phyloP scores from a whole-genome alignment of 1,139 yeast species.

The Taphrina communis region DNA sequence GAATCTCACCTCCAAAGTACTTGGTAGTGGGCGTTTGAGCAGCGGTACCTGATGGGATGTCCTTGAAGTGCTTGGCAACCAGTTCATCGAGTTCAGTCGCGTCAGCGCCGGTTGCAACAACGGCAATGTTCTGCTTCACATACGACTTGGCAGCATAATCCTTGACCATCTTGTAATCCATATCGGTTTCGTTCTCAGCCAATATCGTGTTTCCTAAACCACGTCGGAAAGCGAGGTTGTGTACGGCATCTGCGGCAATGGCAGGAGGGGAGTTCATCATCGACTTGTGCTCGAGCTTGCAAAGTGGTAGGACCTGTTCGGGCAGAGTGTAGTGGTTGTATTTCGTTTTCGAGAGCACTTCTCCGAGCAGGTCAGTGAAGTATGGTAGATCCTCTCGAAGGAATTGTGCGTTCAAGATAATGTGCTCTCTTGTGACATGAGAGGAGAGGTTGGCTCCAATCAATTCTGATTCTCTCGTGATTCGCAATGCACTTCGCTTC shows the following conservation, averaged over 20 bases:
- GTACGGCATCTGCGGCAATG: slow-evolving; percentile 78
- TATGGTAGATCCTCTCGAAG: slow-evolving; percentile 88
- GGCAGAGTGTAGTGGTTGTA: slow-evolving; percentile 59
- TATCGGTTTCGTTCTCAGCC: slow-evolving; percentile 66
- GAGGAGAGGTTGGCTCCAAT: slow-evolving; percentile 83
- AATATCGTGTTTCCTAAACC: slow-evolving; percentile 87
- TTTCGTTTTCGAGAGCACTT: slow-evolving; percentile 65
- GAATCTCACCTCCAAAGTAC: slow-evolving; percentile 70
- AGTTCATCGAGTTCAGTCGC: slow-evolving; percentile 72
- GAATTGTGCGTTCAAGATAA: slow-evolving; percentile 79
- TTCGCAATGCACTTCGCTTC: slow-evolving; percentile 84
- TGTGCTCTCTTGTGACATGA: slow-evolving; percentile 78
- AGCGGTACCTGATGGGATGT: slow-evolving; percentile 62
- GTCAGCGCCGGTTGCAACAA: slow-evolving; percentile 76
- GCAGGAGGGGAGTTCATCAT: slow-evolving; percentile 62
- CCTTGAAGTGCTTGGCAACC: slow-evolving; percentile 69
- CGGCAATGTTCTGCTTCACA: slow-evolving; percentile 71
- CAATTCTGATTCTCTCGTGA: slow-evolving; percentile 92
- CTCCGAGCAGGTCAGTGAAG: slow-evolving; percentile 85
- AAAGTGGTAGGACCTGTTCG: slow-evolving; percentile 83
- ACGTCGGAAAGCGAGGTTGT: slow-evolving; percentile 79
- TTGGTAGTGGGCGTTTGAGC: slow-evolving; percentile 57
- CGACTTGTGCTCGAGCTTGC: slow-evolving; percentile 58
- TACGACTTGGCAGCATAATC: slow-evolving; percentile 71
- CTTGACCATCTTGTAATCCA: slow-evolving; percentile 70